Conservation (phyloP, 306 rosid species). For the Prunus campanulata region DNA sequence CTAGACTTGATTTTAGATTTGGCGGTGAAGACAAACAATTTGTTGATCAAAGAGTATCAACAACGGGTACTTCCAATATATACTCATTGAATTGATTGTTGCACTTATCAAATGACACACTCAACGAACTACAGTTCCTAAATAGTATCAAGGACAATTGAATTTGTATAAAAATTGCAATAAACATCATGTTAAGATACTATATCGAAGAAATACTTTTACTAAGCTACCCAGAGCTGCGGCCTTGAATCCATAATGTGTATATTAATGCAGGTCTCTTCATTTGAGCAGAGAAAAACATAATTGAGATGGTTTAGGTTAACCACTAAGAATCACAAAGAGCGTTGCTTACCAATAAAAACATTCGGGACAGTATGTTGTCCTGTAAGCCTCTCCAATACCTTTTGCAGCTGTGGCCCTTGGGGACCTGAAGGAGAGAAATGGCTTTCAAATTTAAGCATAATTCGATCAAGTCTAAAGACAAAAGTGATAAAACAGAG, state of each 20-base stretch:
- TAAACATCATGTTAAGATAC: background rate
- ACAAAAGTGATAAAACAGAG: background rate
- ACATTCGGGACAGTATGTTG: conserved; percentile 97
- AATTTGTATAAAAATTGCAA: background rate
- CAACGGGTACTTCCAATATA: background rate
- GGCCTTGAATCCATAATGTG: background rate
- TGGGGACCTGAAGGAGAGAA: conserved; percentile 66
- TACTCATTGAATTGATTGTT: background rate
- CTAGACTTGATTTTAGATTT: background rate
- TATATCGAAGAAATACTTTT: background rate
- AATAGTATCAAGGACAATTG: background rate
- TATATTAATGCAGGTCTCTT: background rate
- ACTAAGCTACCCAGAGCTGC: background rate
- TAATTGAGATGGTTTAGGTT: background rate
- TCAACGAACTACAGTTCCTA: background rate
- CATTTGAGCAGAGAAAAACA: background rate
- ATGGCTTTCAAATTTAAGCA: background rate
- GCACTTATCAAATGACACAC: background rate
- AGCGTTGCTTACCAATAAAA: conserved; percentile 60
- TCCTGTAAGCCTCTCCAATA: conserved; percentile 84
- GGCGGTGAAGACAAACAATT: background rate
- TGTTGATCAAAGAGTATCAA: background rate
- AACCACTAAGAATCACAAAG: conserved; percentile 1
- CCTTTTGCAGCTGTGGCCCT: conserved; percentile 92
- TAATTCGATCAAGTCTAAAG: background rate